These are phyloP conservation scores for Hemileccinum impolitum DNA, from an alignment of 768 basidiomycete species.

Conservation along the genomic window DNA sequence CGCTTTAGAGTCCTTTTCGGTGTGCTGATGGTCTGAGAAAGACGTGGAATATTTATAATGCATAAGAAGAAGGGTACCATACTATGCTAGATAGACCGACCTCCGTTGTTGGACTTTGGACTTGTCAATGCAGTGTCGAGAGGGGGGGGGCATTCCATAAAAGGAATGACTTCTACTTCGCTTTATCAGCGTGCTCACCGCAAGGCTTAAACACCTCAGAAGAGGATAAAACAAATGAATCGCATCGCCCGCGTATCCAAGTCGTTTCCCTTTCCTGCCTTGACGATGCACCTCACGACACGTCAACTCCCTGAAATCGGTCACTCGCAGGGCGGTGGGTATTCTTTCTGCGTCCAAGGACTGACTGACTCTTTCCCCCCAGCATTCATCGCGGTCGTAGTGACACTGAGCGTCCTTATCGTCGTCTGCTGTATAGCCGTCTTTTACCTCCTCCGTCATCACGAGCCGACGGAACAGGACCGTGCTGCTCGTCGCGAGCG, in stretches of 20 bases:
- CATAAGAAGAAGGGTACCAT: slow-evolving; percentile 4
- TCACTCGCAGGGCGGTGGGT: slow-evolving; percentile 49
- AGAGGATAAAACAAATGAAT: not conserved
- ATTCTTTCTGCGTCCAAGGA: too few species aligned
- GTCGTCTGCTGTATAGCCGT: slow-evolving; percentile 50
- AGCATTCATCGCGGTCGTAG: slow-evolving; percentile 63
- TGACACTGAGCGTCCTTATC: slow-evolving; percentile 52
- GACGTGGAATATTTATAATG: slow-evolving; percentile 33
- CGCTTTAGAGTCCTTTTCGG: too few species aligned
- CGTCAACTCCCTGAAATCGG: slow-evolving; percentile 46
- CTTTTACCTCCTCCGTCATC: slow-evolving; percentile 52
- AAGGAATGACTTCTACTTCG: slow-evolving; percentile 6
- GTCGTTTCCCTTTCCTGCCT: not conserved
- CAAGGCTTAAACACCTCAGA: not conserved
- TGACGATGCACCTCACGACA: slow-evolving; percentile 1
- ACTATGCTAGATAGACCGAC: too few species aligned
- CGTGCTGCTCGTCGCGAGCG: slow-evolving; percentile 34
- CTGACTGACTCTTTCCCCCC: not conserved
- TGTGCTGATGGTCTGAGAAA: slow-evolving; percentile 11
- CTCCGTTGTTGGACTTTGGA: too few species aligned
- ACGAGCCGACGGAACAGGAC: slow-evolving; percentile 41
- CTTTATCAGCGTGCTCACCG: slow-evolving; percentile 1
- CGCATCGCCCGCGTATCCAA: not conserved
- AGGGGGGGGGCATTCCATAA: slow-evolving; percentile 7
- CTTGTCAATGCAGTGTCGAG: too few species aligned